These are phyloP conservation scores for Neofusicoccum cordaticola DNA, from an alignment of 2,329 filamentous ascomycete species.

Conservation along the genomic window DNA sequence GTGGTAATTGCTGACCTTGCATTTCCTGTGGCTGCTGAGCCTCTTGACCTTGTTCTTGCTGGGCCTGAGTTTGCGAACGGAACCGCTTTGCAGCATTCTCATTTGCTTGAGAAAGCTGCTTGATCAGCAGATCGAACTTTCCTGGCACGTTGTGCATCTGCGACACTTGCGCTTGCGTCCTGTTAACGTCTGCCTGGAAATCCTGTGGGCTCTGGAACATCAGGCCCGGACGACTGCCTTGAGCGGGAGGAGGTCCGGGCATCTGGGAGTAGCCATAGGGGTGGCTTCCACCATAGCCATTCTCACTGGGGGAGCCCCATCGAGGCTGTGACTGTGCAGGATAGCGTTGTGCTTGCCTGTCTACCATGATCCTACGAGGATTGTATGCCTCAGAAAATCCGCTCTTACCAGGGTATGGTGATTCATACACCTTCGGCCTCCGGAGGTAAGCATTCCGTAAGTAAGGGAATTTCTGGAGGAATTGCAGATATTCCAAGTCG, in stretches of 20 bases:
- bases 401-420: constrained; percentile 35
- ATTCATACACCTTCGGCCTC: constrained; percentile 46
- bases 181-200: constrained; percentile 41
- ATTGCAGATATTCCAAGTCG: constrained; percentile 37
- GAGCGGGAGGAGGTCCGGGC: neutral
- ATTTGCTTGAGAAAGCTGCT: constrained; percentile 24
- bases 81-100: constrained; percentile 16
- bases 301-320: neutral
- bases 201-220: constrained; percentile 45
- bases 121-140: constrained; percentile 31
- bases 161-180: constrained; percentile 21
- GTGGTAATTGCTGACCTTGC: neutral
- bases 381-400: constrained; percentile 16
- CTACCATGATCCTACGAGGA: neutral
- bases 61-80: constrained; percentile 10
- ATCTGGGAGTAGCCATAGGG: neutral
- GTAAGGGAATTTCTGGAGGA: constrained; percentile 46
- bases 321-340: neutral
- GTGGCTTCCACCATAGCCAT: neutral
- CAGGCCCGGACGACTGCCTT: constrained; percentile 26
- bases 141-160: constrained; percentile 28
- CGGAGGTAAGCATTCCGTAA: constrained; percentile 45
- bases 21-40: constrained; percentile 19
- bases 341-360: neutral
- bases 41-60: neutral